Base-by-base conservation (phyloP, 495 filamentous ascomycete genomes). In the Lasiosphaeria ovina region DNA sequence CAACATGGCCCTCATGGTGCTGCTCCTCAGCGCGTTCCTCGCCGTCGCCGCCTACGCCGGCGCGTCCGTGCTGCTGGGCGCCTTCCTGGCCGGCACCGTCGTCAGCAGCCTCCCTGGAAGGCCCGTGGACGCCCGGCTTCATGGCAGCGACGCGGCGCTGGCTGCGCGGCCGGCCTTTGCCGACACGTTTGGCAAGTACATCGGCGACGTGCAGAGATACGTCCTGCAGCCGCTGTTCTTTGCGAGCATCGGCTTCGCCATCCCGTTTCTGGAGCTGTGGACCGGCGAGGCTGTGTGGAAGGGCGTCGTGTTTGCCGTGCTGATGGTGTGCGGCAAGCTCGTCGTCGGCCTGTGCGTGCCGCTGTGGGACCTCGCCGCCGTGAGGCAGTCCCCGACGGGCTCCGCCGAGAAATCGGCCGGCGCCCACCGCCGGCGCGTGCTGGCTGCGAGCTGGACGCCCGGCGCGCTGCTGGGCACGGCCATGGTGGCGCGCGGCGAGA, bases 141-240 rank as follows among this genome's bases (percentile, higher is more conserved):
- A 48, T 6, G 45, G 54, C 34, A 40, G 54, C 8, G 51, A 54
- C 11, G 6, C 10, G 1, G 14, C 84, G 79, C 14, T 11, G 14
- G 45, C 12, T 0, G 59, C 54, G 40, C 52, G 31, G 6, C 64
- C 66, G 3, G 74, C 69, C 0, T 79, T 80, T 3, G 48, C 62
- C 0, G 53, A 69, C 3, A 72, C 85, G 6, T 91, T 85, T 63
- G 76, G 82, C 32, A 62, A 66, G 7, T 91, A 89, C 69, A 87
- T 83, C 61, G 66, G 70, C 3, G 66, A 75, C 47, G 69, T 79
- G 0, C 76, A 85, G 8, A 58, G 73, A 7, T 77, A 76, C 32
- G 77, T 92, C 3, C 73, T 94, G 0, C 82, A 83, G 32, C 89
- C 90, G 0, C 81, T 91, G 52, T 93, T 94, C 75, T 95, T 94